Evolutionary conservation across 2,329 filamentous ascomycete species (phyloP).

Genomic region (Volutella citrinella): DNA sequence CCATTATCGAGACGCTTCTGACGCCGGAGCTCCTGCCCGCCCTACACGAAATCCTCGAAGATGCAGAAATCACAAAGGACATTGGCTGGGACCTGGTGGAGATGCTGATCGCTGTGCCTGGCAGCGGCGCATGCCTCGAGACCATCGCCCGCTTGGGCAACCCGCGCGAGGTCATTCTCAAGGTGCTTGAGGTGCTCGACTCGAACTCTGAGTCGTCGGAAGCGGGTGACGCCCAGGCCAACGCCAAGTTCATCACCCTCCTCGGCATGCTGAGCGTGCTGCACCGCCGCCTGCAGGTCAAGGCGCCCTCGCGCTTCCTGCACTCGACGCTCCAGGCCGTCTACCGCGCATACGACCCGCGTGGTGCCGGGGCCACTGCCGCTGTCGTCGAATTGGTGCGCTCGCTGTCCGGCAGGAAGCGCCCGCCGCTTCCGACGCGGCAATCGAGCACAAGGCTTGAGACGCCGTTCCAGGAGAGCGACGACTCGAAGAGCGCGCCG

Average conservation of each 20-base stretch:
- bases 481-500: constrained; percentile 53
- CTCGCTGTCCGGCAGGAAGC: constrained; percentile 62
- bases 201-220: constrained; percentile 39
- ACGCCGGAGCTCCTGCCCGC: constrained; percentile 63
- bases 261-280: constrained; percentile 70
- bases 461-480: constrained; percentile 54
- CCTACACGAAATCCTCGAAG: constrained; percentile 66
- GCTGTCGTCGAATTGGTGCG: constrained; percentile 69
- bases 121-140: constrained; percentile 67
- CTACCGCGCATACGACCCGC: constrained; percentile 61
- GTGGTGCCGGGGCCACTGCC: constrained; percentile 64
- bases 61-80: constrained; percentile 65
- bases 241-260: constrained; percentile 62
- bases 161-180: constrained; percentile 77
- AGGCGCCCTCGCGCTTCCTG: constrained; percentile 74
- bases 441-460: constrained; percentile 56
- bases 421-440: constrained; percentile 59
- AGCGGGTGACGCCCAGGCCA: constrained; percentile 31
- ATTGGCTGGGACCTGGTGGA: constrained; percentile 85
- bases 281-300: constrained; percentile 72
- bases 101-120: constrained; percentile 65
- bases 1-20: constrained; percentile 72
- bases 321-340: constrained; percentile 74
- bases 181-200: constrained; percentile 71
- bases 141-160: constrained; percentile 76